Percentiles rank a stretch among this genome's conserved stretches.
phyloP scores from a whole-genome alignment of 306 rosid species.

The Trifolium subterraneum region DNA sequence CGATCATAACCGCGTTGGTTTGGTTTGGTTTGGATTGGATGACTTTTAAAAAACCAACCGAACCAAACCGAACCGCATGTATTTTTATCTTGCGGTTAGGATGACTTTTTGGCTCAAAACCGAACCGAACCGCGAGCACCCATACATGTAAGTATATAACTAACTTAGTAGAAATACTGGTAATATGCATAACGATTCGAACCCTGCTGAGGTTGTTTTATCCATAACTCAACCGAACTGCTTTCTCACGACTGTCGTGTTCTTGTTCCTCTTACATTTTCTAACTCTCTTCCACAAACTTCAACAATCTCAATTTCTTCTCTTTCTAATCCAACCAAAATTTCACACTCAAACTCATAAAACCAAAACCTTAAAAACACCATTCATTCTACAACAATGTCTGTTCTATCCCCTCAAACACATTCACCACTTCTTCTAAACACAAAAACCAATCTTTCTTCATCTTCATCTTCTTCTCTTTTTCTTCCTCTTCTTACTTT shows the following conservation, averaged over 20 bases:
- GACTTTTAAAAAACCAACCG: too few species aligned
- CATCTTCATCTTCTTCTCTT: constrained; percentile 34
- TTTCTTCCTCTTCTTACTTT: constrained; percentile 44
- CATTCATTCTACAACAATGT: constrained; percentile 33
- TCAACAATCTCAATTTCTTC: background rate
- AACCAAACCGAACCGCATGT: too few species aligned
- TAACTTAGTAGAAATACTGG: too few species aligned
- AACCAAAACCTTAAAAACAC: background rate
- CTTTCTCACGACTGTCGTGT: background rate
- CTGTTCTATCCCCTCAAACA: constrained; percentile 40
- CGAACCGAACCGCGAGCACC: too few species aligned
- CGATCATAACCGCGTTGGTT: too few species aligned
- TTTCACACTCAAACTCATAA: background rate
- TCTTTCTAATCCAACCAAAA: background rate
- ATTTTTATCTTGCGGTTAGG: too few species aligned
- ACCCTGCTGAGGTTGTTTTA: too few species aligned
- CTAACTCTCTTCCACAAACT: background rate
- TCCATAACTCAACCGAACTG: constrained; percentile 27
- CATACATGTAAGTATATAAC: too few species aligned
- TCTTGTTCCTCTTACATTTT: background rate
- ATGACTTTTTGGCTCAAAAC: too few species aligned
- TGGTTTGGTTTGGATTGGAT: too few species aligned
- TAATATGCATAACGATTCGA: too few species aligned
- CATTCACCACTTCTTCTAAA: constrained; percentile 50
- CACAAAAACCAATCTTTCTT: constrained; percentile 39